phyloP scores from a whole-genome alignment of 1,284 basidiomycete species.

The Peniophora sp. region DNA sequence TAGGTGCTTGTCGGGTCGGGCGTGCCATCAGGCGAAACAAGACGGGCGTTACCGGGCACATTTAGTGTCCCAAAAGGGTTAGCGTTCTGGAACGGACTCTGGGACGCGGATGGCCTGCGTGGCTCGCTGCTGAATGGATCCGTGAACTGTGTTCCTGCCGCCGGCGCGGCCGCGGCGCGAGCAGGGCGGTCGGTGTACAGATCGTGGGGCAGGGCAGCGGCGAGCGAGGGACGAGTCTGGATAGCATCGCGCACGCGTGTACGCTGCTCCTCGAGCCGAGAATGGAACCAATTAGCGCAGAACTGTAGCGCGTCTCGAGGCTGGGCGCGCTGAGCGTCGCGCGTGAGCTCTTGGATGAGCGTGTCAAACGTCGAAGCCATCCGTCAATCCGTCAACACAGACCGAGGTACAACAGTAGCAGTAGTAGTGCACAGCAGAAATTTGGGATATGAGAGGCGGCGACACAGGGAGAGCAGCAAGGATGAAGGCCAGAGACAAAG shows the following conservation, averaged over 20 bases:
- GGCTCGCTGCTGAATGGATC: constrained; percentile 30
- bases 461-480: constrained; percentile 1
- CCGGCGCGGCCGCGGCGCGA: constrained; percentile 22
- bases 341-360: constrained; percentile 80
- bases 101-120: constrained; percentile 37
- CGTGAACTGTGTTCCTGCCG: constrained; percentile 41
- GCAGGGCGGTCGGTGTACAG: constrained; percentile 49
- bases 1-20: constrained; percentile 14
- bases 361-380: constrained; percentile 50
- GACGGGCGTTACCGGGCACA: constrained; percentile 63
- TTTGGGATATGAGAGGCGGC: background rate
- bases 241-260: constrained; percentile 62
- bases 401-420: too few relatives aligned
- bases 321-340: constrained; percentile 78
- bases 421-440: background rate
- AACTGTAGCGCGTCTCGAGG: constrained; percentile 90
- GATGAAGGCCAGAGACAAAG: background rate
- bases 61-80: constrained; percentile 72
- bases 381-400: constrained; percentile 37
- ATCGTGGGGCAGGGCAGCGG: constrained; percentile 45
- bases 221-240: constrained; percentile 35
- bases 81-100: constrained; percentile 34
- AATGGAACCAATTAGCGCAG: constrained; percentile 94
- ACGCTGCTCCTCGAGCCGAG: constrained; percentile 76
- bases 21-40: constrained; percentile 38